A percentile compares a stretch with the other conserved stretches of the same genome.
Conservation (phyloP, 148 eudicot genomes). For the Vaccinium myrtillus region DNA sequence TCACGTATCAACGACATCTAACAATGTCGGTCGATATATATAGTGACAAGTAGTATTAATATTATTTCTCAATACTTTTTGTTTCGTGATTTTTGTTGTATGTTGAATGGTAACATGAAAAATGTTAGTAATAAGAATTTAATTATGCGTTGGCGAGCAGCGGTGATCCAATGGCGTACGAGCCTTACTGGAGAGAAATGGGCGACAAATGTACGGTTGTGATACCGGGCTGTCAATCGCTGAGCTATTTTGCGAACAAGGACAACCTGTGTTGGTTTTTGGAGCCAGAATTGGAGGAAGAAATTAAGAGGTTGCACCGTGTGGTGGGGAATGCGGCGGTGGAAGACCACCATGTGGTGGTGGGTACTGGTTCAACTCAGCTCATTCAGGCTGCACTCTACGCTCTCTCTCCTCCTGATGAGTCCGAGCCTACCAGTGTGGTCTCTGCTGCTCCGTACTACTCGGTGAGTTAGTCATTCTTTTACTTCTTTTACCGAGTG, state of each 20-base stretch:
- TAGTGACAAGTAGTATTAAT: neutral
- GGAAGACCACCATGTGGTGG: conserved; percentile 44
- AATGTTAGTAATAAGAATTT: neutral
- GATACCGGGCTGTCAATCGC: conserved; percentile 40
- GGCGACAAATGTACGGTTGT: conserved; percentile 41
- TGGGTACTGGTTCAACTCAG: conserved; percentile 73
- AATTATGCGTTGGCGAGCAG: conserved; percentile 31
- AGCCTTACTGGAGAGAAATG: conserved; percentile 49
- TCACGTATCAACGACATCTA: neutral
- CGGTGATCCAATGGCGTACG: conserved; percentile 68
- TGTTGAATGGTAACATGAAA: neutral
- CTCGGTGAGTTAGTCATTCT: conserved; percentile 38
- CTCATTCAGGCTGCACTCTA: conserved; percentile 50
- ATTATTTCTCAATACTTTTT: neutral
- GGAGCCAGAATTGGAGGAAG: conserved; percentile 51
- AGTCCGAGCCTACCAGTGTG: conserved; percentile 36
- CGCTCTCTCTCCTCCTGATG: conserved; percentile 36
- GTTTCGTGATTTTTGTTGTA: neutral
- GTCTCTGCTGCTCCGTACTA: conserved; percentile 65
- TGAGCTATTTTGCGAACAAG: conserved; percentile 55
- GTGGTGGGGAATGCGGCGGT: conserved; percentile 52
- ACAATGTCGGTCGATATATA: neutral
- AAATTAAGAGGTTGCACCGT: conserved; percentile 40
- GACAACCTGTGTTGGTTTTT: conserved; percentile 49
- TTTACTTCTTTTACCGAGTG: neutral